Evolutionary conservation across 176 grass and related monocot species (phyloP).

Genomic region (Leersia perrieri): DNA sequence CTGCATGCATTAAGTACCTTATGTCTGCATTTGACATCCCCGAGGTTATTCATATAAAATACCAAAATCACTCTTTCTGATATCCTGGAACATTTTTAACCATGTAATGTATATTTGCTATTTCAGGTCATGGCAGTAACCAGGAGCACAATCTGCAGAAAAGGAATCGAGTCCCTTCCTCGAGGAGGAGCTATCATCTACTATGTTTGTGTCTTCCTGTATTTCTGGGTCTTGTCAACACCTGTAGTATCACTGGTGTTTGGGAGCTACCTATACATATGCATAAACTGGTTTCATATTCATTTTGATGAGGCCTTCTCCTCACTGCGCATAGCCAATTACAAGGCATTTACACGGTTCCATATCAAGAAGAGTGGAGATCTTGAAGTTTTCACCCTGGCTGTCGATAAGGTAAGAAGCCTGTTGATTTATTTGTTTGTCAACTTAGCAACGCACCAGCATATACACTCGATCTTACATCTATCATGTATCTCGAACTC

Average conservation of each 20-base stretch:
- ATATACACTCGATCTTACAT: neutral
- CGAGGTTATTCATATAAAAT: conserved; percentile 57
- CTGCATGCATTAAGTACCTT: conserved; percentile 97
- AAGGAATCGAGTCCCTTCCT: conserved; percentile 79
- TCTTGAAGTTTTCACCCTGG: conserved; percentile 85
- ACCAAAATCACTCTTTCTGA: neutral
- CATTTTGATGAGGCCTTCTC: conserved; percentile 99
- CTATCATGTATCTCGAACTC: neutral
- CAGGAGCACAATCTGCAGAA: conserved; percentile 80
- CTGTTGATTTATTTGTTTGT: neutral
- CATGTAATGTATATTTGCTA: neutral
- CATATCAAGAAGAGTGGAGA: conserved; percentile 85
- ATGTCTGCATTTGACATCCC: conserved; percentile 98
- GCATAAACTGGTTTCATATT: conserved; percentile 96
- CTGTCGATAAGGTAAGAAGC: conserved; percentile 74
- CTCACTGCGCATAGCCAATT: conserved; percentile 92
- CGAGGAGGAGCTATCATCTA: conserved; percentile 89
- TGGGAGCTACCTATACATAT: conserved; percentile 91
- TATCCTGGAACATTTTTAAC: neutral
- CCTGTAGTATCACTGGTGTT: conserved; percentile 89
- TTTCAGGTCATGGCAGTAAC: conserved; percentile 93
- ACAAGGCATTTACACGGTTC: conserved; percentile 83
- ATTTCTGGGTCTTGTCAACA: conserved; percentile 98
- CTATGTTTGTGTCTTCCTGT: conserved; percentile 80
- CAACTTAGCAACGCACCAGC: neutral